A percentile compares a stretch with the other conserved stretches of the same genome.
phyloP scores from a whole-genome alignment of 495 filamentous ascomycete genomes.

The Aspergillus sclerotiicarbonarius region DNA sequence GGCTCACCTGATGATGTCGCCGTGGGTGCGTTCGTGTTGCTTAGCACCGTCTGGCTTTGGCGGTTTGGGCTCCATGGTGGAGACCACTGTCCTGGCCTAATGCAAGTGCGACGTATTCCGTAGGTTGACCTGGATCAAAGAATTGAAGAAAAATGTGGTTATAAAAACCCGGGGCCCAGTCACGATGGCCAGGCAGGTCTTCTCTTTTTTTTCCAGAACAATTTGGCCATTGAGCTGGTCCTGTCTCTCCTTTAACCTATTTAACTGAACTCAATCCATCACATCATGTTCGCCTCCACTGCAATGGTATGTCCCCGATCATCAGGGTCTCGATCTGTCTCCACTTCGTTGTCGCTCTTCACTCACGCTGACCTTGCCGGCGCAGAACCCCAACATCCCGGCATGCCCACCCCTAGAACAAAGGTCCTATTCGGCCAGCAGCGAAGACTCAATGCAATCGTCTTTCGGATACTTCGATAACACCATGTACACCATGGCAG shows the following conservation, averaged over 20 bases:
- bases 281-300: constrained; percentile 1
- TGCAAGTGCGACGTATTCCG: constrained; percentile 19
- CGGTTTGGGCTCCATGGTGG: constrained; percentile 9
- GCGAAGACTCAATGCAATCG: constrained; percentile 27
- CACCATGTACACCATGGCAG: constrained; percentile 28
- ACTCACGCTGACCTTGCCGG: constrained; percentile 7
- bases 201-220: not conserved
- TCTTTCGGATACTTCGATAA: constrained; percentile 22
- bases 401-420: constrained; percentile 26
- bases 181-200: not conserved
- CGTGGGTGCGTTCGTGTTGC: constrained; percentile 23
- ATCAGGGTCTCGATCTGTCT: not conserved
- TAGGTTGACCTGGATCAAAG: constrained; percentile 12
- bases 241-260: not conserved
- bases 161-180: constrained; percentile 10
- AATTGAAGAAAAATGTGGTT: not conserved
- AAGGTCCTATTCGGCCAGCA: constrained; percentile 20
- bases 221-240: not conserved
- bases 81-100: constrained; percentile 16
- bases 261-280: not conserved
- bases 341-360: not conserved
- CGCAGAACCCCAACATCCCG: constrained; percentile 12
- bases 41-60: constrained; percentile 7
- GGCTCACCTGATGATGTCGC: constrained; percentile 26
- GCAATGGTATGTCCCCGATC: constrained; percentile 4